Evolutionary conservation across 2,329 filamentous ascomycete species (phyloP).

Genomic region (Tolypocladium sp.): DNA sequence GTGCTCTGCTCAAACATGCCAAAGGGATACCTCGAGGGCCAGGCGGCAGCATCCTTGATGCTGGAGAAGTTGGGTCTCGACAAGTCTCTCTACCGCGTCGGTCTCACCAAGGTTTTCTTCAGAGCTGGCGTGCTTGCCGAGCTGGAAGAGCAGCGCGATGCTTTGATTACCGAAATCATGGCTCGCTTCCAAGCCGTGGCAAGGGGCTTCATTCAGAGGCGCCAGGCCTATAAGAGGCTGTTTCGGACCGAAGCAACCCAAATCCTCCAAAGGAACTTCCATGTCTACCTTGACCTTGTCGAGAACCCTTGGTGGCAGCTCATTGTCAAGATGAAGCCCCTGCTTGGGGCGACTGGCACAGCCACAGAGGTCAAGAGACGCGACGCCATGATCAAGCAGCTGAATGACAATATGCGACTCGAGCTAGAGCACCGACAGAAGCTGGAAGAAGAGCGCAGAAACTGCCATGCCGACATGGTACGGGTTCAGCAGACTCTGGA

Average conservation of each 20-base stretch:
- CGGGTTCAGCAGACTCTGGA: constrained; percentile 90
- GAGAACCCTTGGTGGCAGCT: constrained; percentile 97
- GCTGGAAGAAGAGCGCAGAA: constrained; percentile 83
- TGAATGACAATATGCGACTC: constrained; percentile 74
- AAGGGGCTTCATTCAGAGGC: constrained; percentile 79
- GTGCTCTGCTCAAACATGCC: constrained; percentile 85
- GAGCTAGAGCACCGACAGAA: constrained; percentile 68
- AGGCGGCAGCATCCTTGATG: constrained; percentile 76
- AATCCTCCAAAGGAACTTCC: constrained; percentile 91
- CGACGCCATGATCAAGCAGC: constrained; percentile 82
- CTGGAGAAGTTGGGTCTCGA: constrained; percentile 84
- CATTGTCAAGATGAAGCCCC: constrained; percentile 87
- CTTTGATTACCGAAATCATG: constrained; percentile 90
- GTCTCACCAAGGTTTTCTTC: constrained; percentile 97
- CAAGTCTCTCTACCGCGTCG: constrained; percentile 79
- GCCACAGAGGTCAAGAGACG: constrained; percentile 90
- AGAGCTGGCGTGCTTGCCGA: constrained; percentile 91
- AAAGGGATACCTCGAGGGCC: constrained; percentile 83
- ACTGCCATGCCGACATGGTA: constrained; percentile 78
- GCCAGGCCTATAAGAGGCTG: constrained; percentile 83
- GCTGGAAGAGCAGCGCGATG: constrained; percentile 89
- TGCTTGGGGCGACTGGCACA: constrained; percentile 85
- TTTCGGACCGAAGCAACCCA: constrained; percentile 91
- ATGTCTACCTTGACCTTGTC: constrained; percentile 81
- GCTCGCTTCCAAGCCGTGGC: constrained; percentile 86